Evolutionary conservation across 371 early-diverging fungal genomes (phyloP), one percentile per base, ranked within the genome.

Genomic region (Parasitella parasitica): DNA sequence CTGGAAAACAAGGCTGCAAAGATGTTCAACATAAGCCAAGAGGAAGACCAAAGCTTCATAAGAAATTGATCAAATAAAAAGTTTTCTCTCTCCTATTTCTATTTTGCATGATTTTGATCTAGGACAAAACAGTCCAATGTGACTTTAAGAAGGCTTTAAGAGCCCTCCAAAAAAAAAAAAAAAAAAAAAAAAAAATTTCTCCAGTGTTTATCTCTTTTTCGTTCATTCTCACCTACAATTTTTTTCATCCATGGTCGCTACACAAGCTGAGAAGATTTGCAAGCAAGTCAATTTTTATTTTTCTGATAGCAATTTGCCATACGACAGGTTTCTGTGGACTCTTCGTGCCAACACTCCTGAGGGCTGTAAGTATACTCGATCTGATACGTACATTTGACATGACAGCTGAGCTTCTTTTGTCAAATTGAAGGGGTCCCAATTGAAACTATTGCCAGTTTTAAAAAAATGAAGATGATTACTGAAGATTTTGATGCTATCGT

Each of bases 201-300:
- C 37, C 26, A 35, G n/a, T n/a, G n/a, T 50, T 37, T 49, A 35
- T 49, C 24, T n/a, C 3, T 18, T 27, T 36, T 20, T 9, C 11
- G 24, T 46, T 22, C 22, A 43, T n/a, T n/a, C n/a, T n/a, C n/a
- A n/a, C n/a, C n/a, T 7, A 18, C 18, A 18, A 6, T 9, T 20
- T 18, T 41, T 41, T 9, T 18, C 41, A 43, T 41, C 9, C 5
- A 66, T 66, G 61, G 61, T 56, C 22, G 39, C 51, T 22, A 65
- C 66, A 38, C 56, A 65, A 6, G 76, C 80, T 53, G 70, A 72
- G 59, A 85, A 86, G 76, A 83, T 91, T 51, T 70, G 83, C 27
- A 81, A 84, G 64, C 92, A 92, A 72, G 85, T 92, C 61, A 86
- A 90, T 72, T 90, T 89, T 73, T 92, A 92, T 75, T 91, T 92